A percentile compares a stretch with the other conserved stretches of the same genome.
phyloP scores from a whole-genome alignment of 176 grass and related monocot species.

The Microstegium vimineum region DNA sequence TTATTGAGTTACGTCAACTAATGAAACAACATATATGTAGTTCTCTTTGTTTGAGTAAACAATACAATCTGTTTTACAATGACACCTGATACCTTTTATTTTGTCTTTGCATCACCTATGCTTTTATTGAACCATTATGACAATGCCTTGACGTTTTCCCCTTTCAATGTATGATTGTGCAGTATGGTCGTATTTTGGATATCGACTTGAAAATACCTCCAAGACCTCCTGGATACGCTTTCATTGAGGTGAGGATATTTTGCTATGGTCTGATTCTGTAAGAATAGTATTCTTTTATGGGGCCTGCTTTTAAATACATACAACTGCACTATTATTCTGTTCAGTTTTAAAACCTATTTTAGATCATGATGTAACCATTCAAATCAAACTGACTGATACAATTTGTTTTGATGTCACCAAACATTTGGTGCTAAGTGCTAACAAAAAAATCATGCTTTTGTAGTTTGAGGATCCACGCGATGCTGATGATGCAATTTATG shows the following conservation, averaged over 20 bases:
- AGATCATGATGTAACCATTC: background rate
- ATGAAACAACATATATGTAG: background rate
- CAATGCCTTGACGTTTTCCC: background rate
- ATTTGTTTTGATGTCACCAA: background rate
- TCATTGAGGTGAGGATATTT: conserved; percentile 67
- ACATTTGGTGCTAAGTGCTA: background rate
- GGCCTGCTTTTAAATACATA: background rate
- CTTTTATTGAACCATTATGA: background rate
- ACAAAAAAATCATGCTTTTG: conserved; percentile 18
- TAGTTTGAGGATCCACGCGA: conserved; percentile 90
- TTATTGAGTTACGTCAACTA: background rate
- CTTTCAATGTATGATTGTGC: conserved; percentile 31
- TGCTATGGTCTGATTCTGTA: background rate
- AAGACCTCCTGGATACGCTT: conserved; percentile 90
- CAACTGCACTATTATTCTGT: background rate
- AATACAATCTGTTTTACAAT: background rate
- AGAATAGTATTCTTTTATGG: background rate
- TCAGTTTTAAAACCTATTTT: background rate
- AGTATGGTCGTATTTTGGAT: conserved; percentile 86
- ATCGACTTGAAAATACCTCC: conserved; percentile 98
- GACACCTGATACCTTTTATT: background rate
- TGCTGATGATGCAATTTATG: conserved; percentile 88
- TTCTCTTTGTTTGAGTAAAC: background rate
- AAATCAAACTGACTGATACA: background rate
- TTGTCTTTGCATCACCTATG: background rate